Conservation (phyloP, 2,329 filamentous ascomycete species). For the Xylaria sp. region DNA sequence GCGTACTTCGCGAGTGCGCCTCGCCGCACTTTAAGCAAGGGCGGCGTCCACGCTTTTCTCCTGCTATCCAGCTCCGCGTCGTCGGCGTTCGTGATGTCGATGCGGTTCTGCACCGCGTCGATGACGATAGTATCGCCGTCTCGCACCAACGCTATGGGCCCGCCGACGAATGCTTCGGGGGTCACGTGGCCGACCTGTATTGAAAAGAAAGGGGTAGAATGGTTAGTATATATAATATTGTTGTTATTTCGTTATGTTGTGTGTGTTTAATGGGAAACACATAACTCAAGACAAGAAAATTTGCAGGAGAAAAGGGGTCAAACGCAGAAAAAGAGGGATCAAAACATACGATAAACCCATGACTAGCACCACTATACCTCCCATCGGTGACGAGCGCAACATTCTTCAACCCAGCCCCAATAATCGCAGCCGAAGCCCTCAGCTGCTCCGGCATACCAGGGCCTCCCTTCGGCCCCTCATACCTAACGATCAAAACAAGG, state of each 20-base stretch:
- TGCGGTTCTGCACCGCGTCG: slow-evolving; percentile 82
- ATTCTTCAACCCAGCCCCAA: slow-evolving; percentile 89
- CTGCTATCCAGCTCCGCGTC: slow-evolving; percentile 76
- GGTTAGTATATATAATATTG: background rate
- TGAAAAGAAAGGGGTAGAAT: background rate
- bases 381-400: slow-evolving; percentile 94
- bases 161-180: slow-evolving; percentile 88
- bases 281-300: background rate
- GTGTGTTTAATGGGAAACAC: background rate
- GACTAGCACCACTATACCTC: slow-evolving; percentile 85
- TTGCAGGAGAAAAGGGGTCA: background rate
- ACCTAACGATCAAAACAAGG: slow-evolving; percentile 88
- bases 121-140: slow-evolving; percentile 89
- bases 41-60: slow-evolving; percentile 74
- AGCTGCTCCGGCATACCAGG: slow-evolving; percentile 98
- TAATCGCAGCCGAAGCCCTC: slow-evolving; percentile 87
- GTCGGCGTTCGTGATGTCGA: slow-evolving; percentile 71
- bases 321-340: too few species aligned
- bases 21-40: slow-evolving; percentile 77
- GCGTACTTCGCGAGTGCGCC: slow-evolving; percentile 93
- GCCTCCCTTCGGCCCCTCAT: slow-evolving; percentile 92
- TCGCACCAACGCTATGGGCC: slow-evolving; percentile 83
- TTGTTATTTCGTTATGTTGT: background rate
- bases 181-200: slow-evolving; percentile 81
- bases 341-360: slow-evolving; percentile 57